Evolutionary conservation across 2,329 filamentous ascomycete species (phyloP).

Genomic region (Monosporascus cannonballus): DNA sequence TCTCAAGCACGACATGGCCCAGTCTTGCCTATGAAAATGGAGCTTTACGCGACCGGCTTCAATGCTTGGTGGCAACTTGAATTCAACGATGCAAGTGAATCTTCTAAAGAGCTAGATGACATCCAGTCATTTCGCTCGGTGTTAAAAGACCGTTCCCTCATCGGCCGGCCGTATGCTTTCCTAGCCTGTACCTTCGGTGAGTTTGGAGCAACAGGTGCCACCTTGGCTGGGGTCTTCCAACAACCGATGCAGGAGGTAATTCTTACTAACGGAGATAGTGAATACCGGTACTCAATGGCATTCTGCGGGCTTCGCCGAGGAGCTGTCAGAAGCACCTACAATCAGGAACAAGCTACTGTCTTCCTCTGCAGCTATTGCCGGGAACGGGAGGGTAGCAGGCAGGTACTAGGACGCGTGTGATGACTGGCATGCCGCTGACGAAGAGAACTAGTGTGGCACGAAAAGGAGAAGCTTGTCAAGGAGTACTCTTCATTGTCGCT

Average conservation of each 20-base stretch:
- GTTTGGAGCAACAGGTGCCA: slow-evolving; percentile 8
- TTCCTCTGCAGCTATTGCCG: slow-evolving; percentile 25
- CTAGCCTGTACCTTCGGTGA: slow-evolving; percentile 43
- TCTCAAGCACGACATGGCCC: neutral
- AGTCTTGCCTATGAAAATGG: slow-evolving; percentile 27
- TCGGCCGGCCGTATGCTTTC: slow-evolving; percentile 23
- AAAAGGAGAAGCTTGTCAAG: slow-evolving; percentile 12
- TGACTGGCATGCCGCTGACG: slow-evolving; percentile 5
- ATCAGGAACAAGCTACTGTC: slow-evolving; percentile 18
- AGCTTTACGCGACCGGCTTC: slow-evolving; percentile 49
- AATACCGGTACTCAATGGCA: slow-evolving; percentile 16
- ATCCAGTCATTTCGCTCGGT: slow-evolving; percentile 37
- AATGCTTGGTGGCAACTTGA: slow-evolving; percentile 53
- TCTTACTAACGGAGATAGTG: slow-evolving; percentile 11
- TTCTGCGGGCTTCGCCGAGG: slow-evolving; percentile 23
- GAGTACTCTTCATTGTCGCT: slow-evolving; percentile 20
- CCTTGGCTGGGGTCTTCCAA: neutral
- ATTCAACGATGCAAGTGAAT: slow-evolving; percentile 21
- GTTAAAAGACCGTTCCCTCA: slow-evolving; percentile 25
- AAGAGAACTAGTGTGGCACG: slow-evolving; percentile 18
- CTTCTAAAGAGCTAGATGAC: slow-evolving; percentile 37
- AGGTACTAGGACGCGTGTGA: slow-evolving; percentile 2
- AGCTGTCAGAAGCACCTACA: slow-evolving; percentile 7
- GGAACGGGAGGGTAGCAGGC: slow-evolving; percentile 29
- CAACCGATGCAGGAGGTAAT: neutral